Base-by-base conservation (phyloP, 2,329 filamentous ascomycete genomes). In the Claviceps pazoutovae region DNA sequence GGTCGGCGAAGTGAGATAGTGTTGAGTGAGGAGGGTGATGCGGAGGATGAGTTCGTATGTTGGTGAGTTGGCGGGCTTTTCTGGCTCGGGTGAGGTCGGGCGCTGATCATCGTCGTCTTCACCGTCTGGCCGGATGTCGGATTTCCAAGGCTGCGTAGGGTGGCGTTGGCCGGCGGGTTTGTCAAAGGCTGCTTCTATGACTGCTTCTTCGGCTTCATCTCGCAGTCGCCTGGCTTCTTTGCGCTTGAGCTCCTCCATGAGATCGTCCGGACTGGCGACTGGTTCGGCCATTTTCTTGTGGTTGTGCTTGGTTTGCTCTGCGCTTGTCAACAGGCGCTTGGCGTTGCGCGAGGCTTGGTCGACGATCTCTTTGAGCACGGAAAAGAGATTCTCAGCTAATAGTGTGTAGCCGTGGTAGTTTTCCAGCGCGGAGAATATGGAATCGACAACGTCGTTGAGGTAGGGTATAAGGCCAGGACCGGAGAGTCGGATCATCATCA, bases 401-500 rank as follows among this genome's bases (percentile, higher is more conserved):
- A 77, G 70, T 0, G 88, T 83, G 64, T 98, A 97, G 1, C 93
- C 93, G 60, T 98, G 93, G 60, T 93, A 98, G 60, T 88, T 87
- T 58, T 96, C 89, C n/a, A 98, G 71, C 0, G 90, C 88, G 0
- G 86, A 85, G 64, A 98, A 97, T 41, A 98, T 88, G 0, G 88
- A 91, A 4, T 83, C 85, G 3, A 97, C 82, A 1, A 95, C 80
- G 62, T 98, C 93, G 61, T 97, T 91, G 1, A 98, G 72, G 62
- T 90, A 96, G 0, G 90, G 89, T 11, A 98, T 74, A 21, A 98
- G 66, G 7, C 75, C 76, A 1, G 89, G 82, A 0, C 93, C 93
- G 17, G 89, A 88, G 14, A 98, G 76, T 26, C 80, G 82, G 54
- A 97, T 82, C 86, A 97, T 94, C 90, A 98, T 96, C 6, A 85